phyloP scores from a whole-genome alignment of 2,329 filamentous ascomycete genomes.

The Fonsecaea pedrosoi region DNA sequence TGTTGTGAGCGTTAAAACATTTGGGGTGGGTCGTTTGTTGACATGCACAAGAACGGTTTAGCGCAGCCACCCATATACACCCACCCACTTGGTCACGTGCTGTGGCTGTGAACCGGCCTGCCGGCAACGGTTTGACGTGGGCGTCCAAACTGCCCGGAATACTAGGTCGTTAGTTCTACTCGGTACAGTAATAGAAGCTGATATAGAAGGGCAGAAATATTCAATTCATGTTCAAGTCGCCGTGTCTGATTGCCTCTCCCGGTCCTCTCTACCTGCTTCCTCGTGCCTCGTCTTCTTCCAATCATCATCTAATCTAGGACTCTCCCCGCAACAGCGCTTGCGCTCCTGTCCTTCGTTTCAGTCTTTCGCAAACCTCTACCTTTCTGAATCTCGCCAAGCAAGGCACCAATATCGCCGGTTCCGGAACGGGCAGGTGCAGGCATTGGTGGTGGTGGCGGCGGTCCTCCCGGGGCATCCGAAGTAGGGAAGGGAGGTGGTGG shows the following conservation, averaged over 20 bases:
- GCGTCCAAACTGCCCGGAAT: too few species aligned
- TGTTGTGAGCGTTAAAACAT: slow-evolving; percentile 1
- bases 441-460: slow-evolving; percentile 49
- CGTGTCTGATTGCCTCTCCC: background rate
- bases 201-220: background rate
- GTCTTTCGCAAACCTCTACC: slow-evolving; percentile 85
- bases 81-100: background rate
- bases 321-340: slow-evolving; percentile 73
- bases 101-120: too few species aligned
- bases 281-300: background rate
- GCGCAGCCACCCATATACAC: background rate
- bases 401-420: slow-evolving; percentile 60
- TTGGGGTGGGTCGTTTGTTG: slow-evolving; percentile 15
- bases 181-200: background rate
- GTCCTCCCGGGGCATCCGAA: slow-evolving; percentile 48
- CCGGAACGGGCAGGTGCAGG: slow-evolving; percentile 44
- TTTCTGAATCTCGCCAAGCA: slow-evolving; percentile 82
- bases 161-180: background rate
- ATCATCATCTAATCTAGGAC: slow-evolving; percentile 59
- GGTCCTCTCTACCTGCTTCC: too few species aligned
- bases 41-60: slow-evolving; percentile 24
- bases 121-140: background rate
- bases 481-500: slow-evolving; percentile 49
- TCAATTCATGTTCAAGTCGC: background rate
- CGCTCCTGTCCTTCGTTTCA: slow-evolving; percentile 84